Base-by-base conservation (phyloP, 345 rosid species). In the Sapria himalayana region DNA sequence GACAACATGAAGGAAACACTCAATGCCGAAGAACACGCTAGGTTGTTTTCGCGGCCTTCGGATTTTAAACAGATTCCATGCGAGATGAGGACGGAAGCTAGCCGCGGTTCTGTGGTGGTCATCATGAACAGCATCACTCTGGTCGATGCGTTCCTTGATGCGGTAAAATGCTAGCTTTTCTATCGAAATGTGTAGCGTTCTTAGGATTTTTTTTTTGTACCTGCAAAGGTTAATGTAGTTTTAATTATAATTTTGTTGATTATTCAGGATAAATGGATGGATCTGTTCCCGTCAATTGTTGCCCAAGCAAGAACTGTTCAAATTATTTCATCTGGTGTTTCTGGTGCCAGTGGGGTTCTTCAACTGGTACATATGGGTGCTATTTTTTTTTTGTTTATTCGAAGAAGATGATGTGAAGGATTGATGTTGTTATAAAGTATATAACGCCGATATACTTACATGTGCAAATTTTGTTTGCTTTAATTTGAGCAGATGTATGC, bases 91-190 rank as follows among this genome's bases (percentile, higher is more conserved):
- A 58, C 64, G 10, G 98, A 89, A 68, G 93, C 93, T 17, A 68
- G 76, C 14, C 67, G 78, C 27, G 78, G 73, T 18, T 59, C 59
- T 39, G 65, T 86, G 1, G 77, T 82, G 4, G 81, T 89, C 51
- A 82, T 89, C 35, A 79, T 89, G 95, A 89, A 89, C 38, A 73
- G 85, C 71, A 59, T 82, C 27, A 76, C 70, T 37, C 67, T 89
- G 9, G 79, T 82, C 3, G 92, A 74, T 29, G 71, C 85, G 7
- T 79, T 89, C 56, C 70, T 89, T 11, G 75, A 77, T 37, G 81
- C 85, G 15, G 98, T 89, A 58, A 59, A 84, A 46, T 14, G 5
- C 15, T 25, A 25, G 4, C n/a, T n/a, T n/a, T n/a, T n/a, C n/a
- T n/a, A n/a, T n/a, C n/a, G n/a, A n/a, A n/a, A n/a, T n/a, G n/a